Conservation (phyloP, 1,284 basidiomycete species). For the Salmacisia buchloeana region DNA sequence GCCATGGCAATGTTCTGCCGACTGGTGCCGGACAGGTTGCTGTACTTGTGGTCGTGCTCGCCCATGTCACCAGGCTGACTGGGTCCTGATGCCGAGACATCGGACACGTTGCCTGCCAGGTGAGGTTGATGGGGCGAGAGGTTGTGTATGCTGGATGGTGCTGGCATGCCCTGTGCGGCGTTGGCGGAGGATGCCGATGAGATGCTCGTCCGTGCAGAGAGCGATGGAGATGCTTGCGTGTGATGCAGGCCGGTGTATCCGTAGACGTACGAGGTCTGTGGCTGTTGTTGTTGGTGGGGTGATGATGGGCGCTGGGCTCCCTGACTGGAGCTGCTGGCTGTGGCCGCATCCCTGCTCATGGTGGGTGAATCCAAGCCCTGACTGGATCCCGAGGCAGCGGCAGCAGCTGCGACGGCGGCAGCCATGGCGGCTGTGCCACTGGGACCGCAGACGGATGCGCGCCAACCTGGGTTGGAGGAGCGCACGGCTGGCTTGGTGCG, state of each 20-base stretch:
- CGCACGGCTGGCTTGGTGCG: constrained; percentile 2
- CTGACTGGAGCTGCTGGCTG: too few relatives aligned
- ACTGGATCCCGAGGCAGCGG: too few relatives aligned
- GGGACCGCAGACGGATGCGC: constrained; percentile 1
- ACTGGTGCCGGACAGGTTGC: not conserved
- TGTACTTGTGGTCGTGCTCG: not conserved
- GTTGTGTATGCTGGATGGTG: not conserved
- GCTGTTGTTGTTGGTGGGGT: too few relatives aligned
- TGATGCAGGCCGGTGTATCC: not conserved
- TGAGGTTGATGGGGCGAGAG: not conserved
- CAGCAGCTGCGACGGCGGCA: too few relatives aligned
- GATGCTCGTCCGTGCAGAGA: not conserved
- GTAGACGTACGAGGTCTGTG: not conserved
- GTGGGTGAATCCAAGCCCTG: not conserved
- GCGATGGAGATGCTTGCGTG: not conserved
- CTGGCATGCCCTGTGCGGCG: not conserved
- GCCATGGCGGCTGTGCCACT: not conserved
- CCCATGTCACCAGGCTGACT: not conserved
- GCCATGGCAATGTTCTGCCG: constrained; percentile 8
- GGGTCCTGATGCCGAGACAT: not conserved
- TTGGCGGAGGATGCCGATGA: not conserved
- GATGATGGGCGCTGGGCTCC: too few relatives aligned
- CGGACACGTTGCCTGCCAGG: not conserved
- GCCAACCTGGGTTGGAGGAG: constrained; percentile 1
- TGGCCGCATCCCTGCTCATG: not conserved